These are phyloP conservation scores for Sanghuangporus sanghuang DNA, from an alignment of 1,284 basidiomycete species.

Conservation along the genomic window DNA sequence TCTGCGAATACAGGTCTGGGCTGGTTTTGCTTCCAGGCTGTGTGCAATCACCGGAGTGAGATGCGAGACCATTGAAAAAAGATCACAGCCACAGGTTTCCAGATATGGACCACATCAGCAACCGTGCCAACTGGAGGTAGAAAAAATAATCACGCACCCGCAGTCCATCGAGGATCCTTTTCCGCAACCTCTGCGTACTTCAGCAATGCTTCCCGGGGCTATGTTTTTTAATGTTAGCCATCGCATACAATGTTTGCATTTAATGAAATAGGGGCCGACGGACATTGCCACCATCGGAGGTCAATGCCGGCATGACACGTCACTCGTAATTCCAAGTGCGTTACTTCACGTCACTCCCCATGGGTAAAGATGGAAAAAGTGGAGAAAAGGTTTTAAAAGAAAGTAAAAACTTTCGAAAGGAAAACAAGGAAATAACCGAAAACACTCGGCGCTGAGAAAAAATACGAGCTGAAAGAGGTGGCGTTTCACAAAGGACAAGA, in stretches of 20 bases:
- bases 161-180: slow-evolving; percentile 76
- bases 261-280: neutral
- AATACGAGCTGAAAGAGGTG: slow-evolving; percentile 13
- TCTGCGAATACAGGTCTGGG: slow-evolving; percentile 72
- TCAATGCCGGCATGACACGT: neutral
- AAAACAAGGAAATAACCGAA: neutral
- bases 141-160: slow-evolving; percentile 49
- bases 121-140: slow-evolving; percentile 3
- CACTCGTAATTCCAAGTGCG: neutral
- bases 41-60: slow-evolving; percentile 20
- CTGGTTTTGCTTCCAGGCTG: slow-evolving; percentile 80
- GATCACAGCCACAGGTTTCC: slow-evolving; percentile 43
- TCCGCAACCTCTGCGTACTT: slow-evolving; percentile 82
- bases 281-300: neutral
- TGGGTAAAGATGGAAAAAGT: neutral
- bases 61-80: slow-evolving; percentile 42
- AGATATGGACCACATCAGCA: slow-evolving; percentile 30
- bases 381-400: neutral
- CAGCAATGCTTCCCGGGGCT: slow-evolving; percentile 95
- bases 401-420: neutral
- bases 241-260: neutral
- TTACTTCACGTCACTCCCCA: neutral
- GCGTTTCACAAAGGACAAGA: slow-evolving; percentile 3
- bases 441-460: neutral
- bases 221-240: slow-evolving; percentile 11